Evolutionary conservation across 2,329 filamentous ascomycete species (phyloP), one percentile per base, ranked within the genome.

Genomic region (Colletotrichum trifolii): DNA sequence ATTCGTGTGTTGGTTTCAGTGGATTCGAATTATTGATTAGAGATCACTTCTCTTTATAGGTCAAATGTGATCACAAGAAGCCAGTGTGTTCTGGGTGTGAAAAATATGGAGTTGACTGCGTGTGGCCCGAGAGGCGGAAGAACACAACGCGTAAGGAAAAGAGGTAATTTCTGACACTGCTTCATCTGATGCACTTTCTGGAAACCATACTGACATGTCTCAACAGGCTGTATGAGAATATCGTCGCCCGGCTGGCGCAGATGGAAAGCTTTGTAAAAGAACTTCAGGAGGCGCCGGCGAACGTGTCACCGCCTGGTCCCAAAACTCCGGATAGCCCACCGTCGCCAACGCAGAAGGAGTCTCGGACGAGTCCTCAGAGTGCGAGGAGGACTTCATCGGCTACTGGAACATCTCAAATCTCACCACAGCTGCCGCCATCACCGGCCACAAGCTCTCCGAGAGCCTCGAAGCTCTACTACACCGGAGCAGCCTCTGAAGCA

Each of bases 111-210:
- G 48, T 17, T 3, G 48, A 60, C 10, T 60, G 57, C 15, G 35
- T 60, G 8, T 60, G 57, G 57, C 57, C 57, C 4, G 57, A 60
- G 35, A 53, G 57, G 17, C 50, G 48, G 17, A 60, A 60, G 42
- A 47, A 43, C n/a, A 15, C 43, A 2, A 34, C 46, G 45, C 42
- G 57, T 8, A 40, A 17, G 7, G 49, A 53, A 13, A 60, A 53
- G 35, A 46, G 40, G 57, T 47, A 40, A n/a, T n/a, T n/a, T 6
- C 3, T 8, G 25, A 8, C 7, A 8, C 7, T 8, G 10, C 25
- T 5, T 25, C 25, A 15, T 11, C 8, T n/a, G 15, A 46, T n/a
- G 10, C 10, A 46, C 8, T 17, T 46, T 5, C 17, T 15, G 7
- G 43, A 46, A 35, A 13, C 33, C 17, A 6, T 17, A 38, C 11